Conservation (phyloP, 1,284 basidiomycete species). For the Rhodotorula sp. region DNA sequence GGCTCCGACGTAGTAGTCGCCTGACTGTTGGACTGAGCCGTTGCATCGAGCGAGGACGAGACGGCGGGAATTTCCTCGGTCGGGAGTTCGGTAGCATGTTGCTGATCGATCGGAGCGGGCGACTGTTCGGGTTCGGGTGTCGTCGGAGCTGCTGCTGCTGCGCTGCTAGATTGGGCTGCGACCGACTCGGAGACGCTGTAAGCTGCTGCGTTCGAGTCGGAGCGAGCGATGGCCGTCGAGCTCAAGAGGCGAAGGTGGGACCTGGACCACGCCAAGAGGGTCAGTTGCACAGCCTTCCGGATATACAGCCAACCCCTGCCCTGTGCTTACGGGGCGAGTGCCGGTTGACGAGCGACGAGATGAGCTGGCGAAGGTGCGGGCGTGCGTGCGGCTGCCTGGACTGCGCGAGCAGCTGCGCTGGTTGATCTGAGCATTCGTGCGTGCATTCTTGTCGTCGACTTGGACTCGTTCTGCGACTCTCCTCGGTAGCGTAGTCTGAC, state of each 20-base stretch:
- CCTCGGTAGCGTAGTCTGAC: no score
- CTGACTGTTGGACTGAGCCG: background rate
- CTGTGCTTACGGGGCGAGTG: background rate
- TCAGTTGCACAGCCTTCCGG: no score
- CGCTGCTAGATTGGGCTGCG: no score
- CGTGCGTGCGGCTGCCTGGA: background rate
- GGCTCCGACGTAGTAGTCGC: background rate
- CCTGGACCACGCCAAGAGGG: background rate
- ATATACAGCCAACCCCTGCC: no score
- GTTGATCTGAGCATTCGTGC: background rate
- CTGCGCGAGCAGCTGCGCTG: background rate
- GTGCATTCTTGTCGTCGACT: background rate
- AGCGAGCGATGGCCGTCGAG: background rate
- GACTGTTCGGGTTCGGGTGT: background rate
- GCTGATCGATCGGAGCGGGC: slow-evolving; percentile 7
- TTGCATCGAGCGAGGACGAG: slow-evolving; percentile 13
- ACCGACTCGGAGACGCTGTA: no score
- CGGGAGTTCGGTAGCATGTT: slow-evolving; percentile 6
- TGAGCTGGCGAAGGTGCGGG: background rate
- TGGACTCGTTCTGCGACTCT: no score
- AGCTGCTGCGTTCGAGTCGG: background rate
- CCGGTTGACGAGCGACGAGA: background rate
- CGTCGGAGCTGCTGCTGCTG: background rate
- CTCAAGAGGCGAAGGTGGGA: background rate
- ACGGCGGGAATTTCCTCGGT: slow-evolving; percentile 19